A percentile compares a stretch with the other conserved stretches of the same genome.
Conservation (phyloP, 2,329 filamentous ascomycete species). For the Colletotrichum theobromicola region DNA sequence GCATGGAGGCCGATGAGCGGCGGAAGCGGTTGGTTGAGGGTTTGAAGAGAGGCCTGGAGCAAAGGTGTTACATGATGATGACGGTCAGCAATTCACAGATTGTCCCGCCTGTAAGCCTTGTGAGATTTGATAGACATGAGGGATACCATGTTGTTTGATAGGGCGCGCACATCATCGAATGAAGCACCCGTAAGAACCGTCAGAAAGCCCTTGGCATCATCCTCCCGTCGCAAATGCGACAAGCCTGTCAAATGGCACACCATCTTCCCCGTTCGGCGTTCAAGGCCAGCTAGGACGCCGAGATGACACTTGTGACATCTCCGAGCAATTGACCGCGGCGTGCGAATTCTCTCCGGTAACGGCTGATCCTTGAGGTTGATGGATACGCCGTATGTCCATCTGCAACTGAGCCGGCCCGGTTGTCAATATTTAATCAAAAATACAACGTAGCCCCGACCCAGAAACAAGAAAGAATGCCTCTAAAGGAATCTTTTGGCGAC, state of each 20-base stretch:
- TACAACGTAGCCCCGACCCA: neutral
- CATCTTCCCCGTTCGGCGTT: neutral
- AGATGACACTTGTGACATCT: neutral
- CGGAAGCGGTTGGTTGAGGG: neutral
- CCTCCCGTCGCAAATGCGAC: neutral
- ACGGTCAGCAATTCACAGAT: neutral
- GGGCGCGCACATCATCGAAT: neutral
- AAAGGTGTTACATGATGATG: neutral
- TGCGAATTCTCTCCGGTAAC: slow-evolving; percentile 8
- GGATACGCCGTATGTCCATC: neutral
- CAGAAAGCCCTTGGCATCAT: neutral
- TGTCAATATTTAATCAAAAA: neutral
- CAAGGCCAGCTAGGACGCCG: neutral
- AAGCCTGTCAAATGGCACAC: neutral
- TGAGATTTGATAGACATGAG: neutral
- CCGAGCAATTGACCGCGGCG: neutral
- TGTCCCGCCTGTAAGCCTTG: neutral
- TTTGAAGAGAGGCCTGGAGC: neutral
- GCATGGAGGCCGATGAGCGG: neutral
- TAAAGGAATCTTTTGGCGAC: neutral
- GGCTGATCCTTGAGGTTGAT: neutral
- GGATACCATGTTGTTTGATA: neutral
- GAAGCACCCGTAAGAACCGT: neutral
- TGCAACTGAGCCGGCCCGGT: neutral
- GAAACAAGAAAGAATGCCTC: neutral